Percentiles rank a stretch among this genome's conserved stretches.
Evolutionary conservation across 495 filamentous ascomycete species (phyloP).

Genomic region (Evernia prunastri): DNA sequence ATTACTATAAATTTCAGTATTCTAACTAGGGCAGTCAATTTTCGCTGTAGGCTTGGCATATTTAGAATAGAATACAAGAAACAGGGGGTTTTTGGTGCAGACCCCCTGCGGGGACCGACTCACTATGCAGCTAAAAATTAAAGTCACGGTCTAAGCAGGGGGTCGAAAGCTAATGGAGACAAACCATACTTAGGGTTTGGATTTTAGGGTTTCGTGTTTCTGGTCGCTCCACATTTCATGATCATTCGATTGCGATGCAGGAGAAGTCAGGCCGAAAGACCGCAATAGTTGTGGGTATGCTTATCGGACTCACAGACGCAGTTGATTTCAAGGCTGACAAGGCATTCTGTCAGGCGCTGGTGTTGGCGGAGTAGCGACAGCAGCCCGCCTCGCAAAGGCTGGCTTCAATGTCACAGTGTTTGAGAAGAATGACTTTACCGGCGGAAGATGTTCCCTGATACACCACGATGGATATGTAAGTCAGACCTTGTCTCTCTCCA

Average conservation of each 20-base stretch:
- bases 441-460: constrained; percentile 58
- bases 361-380: constrained; percentile 59
- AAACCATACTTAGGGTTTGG: neutral
- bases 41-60: too few species aligned
- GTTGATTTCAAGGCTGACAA: constrained; percentile 8
- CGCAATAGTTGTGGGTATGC: constrained; percentile 44
- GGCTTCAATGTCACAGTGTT: constrained; percentile 60
- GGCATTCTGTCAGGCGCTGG: constrained; percentile 48
- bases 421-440: constrained; percentile 62
- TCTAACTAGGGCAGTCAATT: too few species aligned
- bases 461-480: constrained; percentile 46
- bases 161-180: too few species aligned
- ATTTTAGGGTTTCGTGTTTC: neutral
- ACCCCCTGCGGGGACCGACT: too few species aligned
- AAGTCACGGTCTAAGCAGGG: too few species aligned
- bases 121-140: too few species aligned
- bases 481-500: neutral
- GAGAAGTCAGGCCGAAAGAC: constrained; percentile 31
- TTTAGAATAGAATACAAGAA: too few species aligned
- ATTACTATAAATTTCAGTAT: too few species aligned
- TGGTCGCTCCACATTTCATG: neutral
- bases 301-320: neutral
- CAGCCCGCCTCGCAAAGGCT: constrained; percentile 59
- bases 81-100: too few species aligned
- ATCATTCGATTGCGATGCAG: constrained; percentile 2